Evolutionary conservation across 495 filamentous ascomycete species (phyloP), one percentile per base, ranked within the genome.

Genomic region (Aspergillus leporis): DNA sequence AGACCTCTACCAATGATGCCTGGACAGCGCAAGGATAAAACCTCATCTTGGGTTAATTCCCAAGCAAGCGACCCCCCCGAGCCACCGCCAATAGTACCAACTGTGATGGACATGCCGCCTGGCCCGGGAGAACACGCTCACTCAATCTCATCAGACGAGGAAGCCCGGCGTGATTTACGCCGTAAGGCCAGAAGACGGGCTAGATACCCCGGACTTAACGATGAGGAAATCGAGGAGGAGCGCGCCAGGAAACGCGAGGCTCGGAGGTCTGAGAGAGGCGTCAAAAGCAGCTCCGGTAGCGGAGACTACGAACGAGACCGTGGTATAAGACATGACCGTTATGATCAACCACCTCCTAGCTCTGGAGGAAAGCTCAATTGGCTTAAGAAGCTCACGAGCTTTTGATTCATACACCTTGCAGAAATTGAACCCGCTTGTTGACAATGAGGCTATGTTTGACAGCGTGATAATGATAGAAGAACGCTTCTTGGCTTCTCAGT

Each of bases 11-110:
- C 70, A 10, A 61, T 68, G 59, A 72, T 70, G 69, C 53, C 66
- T 32, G 70, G 70, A 31, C 71, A 63, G 34, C 68, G 68, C 34
- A 73, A 72, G 63, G 81, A 86, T 53, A 85, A 87, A 65, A 86
- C 81, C 47, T 78, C 81, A 2, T 83, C 81, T 4, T 87, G 84
- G 84, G 80, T 87, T 4, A 71, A 86, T 58, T 80, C 78, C 1
- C 78, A 85, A 66, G 73, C 77, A 36, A 72, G 72, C 12, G 80
- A 84, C 14, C 84, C 83, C 3, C 81, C 84, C 3, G 81, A 82
- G 55, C 83, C 83, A n/a, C 84, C 83, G 7, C 82, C 77, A 19
- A 64, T 84, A 19, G 76, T 83, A 23, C 74, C 73, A 4, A 85
- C 82, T 7, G 77, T 87, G 13, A 59, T 86, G 25, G 84, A 87